A percentile compares a stretch with the other conserved stretches of the same genome.
phyloP scores from a whole-genome alignment of 2,329 filamentous ascomycete species.

The Colletotrichum liriopes region DNA sequence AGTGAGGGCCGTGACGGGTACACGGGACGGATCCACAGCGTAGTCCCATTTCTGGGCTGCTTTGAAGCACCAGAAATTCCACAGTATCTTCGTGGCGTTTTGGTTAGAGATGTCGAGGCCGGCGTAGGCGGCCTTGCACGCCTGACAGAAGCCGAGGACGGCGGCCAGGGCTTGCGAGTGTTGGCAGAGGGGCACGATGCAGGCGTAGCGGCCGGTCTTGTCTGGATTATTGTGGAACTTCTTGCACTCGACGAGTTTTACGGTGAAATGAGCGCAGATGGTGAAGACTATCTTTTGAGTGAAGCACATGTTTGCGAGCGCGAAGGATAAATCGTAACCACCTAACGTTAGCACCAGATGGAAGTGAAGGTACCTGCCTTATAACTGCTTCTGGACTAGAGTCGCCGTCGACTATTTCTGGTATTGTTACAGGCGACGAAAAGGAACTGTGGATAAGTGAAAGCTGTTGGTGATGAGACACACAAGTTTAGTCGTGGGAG shows the following conservation, averaged over 20 bases:
- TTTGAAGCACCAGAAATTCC: slow-evolving; percentile 38
- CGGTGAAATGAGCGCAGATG: slow-evolving; percentile 14
- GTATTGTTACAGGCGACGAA: not conserved
- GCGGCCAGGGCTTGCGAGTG: slow-evolving; percentile 18
- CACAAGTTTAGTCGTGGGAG: too few relatives aligned
- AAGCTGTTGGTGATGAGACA: not conserved
- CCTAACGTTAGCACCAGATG: not conserved
- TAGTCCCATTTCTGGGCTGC: slow-evolving; percentile 3
- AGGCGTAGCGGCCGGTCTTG: slow-evolving; percentile 7
- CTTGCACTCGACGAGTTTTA: slow-evolving; percentile 10
- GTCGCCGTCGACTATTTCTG: not conserved
- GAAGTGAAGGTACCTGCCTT: not conserved
- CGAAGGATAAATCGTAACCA: not conserved
- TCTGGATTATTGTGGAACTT: not conserved
- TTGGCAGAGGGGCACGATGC: slow-evolving; percentile 20
- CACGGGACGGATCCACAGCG: not conserved
- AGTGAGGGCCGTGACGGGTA: slow-evolving; percentile 4
- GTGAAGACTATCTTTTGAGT: slow-evolving; percentile 6
- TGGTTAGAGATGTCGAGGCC: not conserved
- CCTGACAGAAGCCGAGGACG: slow-evolving; percentile 26
- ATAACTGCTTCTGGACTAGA: not conserved
- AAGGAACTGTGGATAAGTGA: not conserved
- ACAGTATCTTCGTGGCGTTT: slow-evolving; percentile 3
- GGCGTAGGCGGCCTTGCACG: slow-evolving; percentile 19
- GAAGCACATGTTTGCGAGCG: not conserved